Base-by-base conservation (phyloP, 805 yeast species). In the Starmera pachycereana region DNA sequence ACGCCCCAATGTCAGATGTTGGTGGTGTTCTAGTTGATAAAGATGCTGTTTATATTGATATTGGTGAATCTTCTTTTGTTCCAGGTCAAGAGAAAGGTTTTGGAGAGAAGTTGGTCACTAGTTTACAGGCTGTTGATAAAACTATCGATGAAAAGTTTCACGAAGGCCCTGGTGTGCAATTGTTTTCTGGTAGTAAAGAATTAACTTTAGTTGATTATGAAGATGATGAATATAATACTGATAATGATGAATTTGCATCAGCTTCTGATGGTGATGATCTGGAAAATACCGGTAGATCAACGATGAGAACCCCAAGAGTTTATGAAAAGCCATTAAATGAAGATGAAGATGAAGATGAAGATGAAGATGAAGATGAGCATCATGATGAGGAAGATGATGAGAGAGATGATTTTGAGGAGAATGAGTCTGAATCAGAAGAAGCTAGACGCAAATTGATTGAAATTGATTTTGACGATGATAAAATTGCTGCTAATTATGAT, bases 1-100 rank as follows among this genome's bases (percentile, higher is more conserved):
- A 94, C 60, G 99, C 98, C 0, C 99, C 99, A 37, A 92, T 92
- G 99, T 85, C 97, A 36, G 97, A 92, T 61, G 96, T 92, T n/a
- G 97, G 97, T 42, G 99, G 99, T 59, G 95, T 92, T 31, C 68
- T 92, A 48, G 87, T 92, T 45, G 99, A 92, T 64, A 89, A 83
- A 57, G 99, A 92, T 66, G 96, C 98, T 8, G 98, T 92, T 3
- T 92, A 89, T 53, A 86, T 92, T 44, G 97, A 67, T 47, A 63
- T 66, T 34, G 69, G 70, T 30, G 65, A 64, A 33, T 71, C 69
- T 39, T 58, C 71, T 32, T 83, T 83, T 58, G 74, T 71, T 13
- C 69, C 74, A 1, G 82, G 83, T 33, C 72, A 74, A 46, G 84
- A 80, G 44, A 68, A 66, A 52, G 97, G 95, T 22, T 74, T 84